Percentiles rank a stretch among this genome's conserved stretches.
Evolutionary conservation across 768 basidiomycete species (phyloP).

Genomic region (Galerina sulciceps): DNA sequence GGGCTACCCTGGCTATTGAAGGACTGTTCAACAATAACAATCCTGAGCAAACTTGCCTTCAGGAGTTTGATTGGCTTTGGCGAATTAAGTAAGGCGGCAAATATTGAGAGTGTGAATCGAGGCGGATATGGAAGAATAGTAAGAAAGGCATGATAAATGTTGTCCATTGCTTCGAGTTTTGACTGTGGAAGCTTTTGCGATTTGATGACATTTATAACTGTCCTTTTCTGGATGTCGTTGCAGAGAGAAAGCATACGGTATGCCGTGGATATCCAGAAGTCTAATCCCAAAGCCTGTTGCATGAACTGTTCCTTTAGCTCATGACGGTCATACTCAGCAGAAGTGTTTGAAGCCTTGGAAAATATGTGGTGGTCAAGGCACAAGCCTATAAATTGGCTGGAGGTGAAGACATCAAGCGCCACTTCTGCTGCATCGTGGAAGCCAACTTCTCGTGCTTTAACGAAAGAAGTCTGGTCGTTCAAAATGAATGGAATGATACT

Average conservation of each 20-base stretch:
- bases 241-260: background rate
- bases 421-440: background rate
- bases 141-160: background rate
- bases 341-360: too few relatives aligned
- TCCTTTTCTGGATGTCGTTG: background rate
- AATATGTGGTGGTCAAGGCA: too few relatives aligned
- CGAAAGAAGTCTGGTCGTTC: background rate
- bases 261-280: background rate
- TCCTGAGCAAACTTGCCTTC: background rate
- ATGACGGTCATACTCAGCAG: too few relatives aligned
- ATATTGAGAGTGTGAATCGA: background rate
- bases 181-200: background rate
- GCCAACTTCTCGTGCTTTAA: background rate
- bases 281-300: too few relatives aligned
- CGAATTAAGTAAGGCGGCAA: background rate
- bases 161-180: conserved; percentile 3
- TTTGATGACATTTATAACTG: background rate
- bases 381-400: too few relatives aligned
- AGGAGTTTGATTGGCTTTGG: background rate
- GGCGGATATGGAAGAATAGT: background rate
- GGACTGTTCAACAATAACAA: background rate
- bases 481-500: background rate
- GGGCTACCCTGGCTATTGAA: background rate
- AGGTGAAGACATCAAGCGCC: too few relatives aligned
- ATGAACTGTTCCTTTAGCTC: too few relatives aligned